These are phyloP conservation scores for Clitopilus hobsonii DNA, from an alignment of 768 basidiomycete species.

Conservation along the genomic window DNA sequence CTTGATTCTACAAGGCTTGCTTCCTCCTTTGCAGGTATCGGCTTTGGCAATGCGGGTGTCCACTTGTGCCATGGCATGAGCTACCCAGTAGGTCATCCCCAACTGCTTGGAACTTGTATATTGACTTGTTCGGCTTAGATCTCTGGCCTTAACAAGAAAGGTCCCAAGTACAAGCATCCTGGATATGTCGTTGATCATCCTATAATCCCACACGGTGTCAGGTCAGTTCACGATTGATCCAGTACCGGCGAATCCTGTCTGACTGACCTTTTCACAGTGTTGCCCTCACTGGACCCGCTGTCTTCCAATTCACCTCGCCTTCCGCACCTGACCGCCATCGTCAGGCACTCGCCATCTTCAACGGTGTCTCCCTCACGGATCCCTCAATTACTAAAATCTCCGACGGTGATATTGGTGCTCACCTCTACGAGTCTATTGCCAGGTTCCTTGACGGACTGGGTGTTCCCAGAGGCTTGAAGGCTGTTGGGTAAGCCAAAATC, in stretches of 20 bases:
- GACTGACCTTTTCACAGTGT: constrained; percentile 39
- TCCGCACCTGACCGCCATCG: constrained; percentile 91
- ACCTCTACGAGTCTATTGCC: constrained; percentile 83
- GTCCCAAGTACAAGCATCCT: constrained; percentile 87
- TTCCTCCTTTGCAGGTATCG: constrained; percentile 92
- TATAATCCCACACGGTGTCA: constrained; percentile 92
- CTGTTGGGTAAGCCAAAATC: constrained; percentile 64
- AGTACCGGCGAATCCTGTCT: not conserved
- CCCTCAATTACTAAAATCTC: constrained; percentile 69
- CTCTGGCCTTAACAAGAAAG: constrained; percentile 90
- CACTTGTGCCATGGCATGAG: constrained; percentile 90
- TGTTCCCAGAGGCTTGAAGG: constrained; percentile 82
- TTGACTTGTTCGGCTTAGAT: constrained; percentile 54
- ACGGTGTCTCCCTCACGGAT: constrained; percentile 55
- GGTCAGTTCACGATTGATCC: constrained; percentile 32
- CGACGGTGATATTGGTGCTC: constrained; percentile 71
- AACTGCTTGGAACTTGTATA: not conserved
- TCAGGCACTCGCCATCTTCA: constrained; percentile 83
- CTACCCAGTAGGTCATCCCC: constrained; percentile 59
- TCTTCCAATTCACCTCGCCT: constrained; percentile 94
- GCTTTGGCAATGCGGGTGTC: constrained; percentile 91
- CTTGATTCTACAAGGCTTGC: constrained; percentile 54
- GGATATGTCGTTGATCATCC: constrained; percentile 84
- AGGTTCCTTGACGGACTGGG: constrained; percentile 82
- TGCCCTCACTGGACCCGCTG: constrained; percentile 89